Evolutionary conservation across 768 basidiomycete genomes (phyloP), one percentile per base, ranked within the genome.

Genomic region (Mycena epipterygia): DNA sequence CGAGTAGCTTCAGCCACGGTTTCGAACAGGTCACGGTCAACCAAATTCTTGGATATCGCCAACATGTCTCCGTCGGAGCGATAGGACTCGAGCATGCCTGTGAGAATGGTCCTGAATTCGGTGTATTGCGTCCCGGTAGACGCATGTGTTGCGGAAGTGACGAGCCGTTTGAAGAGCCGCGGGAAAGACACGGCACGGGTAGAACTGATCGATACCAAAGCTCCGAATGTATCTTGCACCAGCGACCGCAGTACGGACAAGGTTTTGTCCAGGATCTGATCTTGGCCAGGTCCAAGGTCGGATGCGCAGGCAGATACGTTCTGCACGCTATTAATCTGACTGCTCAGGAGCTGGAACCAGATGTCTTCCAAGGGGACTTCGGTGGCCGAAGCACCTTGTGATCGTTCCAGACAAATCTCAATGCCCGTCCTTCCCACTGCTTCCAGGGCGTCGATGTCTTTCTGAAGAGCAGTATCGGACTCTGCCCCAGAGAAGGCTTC

Each of bases 11-110:
- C 84, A 41, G 91, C 89, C 52, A 97, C 83, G 0, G 88, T 87
- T 64, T 91, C 89, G 73, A 94, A 96, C 55, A 97, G 81, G 79
- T 99, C 97, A 35, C 92, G 87, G 70, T 93, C 88, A 48, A 96
- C 84, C 51, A 99, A 82, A 68, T 90, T 90, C 71, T 93, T 94
- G 27, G 95, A 93, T 75, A 97, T 96, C 48, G 86, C 81, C 29
- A 99, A 84, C 86, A 97, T 90, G 73, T 98, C 97, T 30, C 94
- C 95, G 72, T 99, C 97, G 5, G 93, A 90, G 42, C 93, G 90
- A 82, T 98, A 99, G 2, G 95, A 93, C 76, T 97, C 96, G 75
- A 99, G 81, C 95, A 99, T 99, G n/a, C 95, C 93, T 0, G 91
- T 92, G 33, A 99, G 85, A 68, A 99, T 96, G 14, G 90, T 88